Conservation (phyloP, 2,329 filamentous ascomycete genomes). For the Cytospora schulzeri region DNA sequence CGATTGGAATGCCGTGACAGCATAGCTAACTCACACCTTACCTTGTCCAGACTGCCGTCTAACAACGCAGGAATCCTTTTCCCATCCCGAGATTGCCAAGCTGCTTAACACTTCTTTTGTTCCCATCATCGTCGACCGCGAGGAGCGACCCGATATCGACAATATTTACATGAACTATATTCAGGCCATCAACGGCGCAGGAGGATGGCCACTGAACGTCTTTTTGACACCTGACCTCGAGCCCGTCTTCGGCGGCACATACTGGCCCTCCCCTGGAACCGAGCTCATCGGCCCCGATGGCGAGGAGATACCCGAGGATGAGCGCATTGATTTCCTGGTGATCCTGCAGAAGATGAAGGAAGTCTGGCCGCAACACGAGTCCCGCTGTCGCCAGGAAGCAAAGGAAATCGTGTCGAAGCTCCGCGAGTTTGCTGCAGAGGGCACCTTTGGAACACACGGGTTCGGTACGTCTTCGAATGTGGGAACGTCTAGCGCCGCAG, state of each 20-base stretch:
- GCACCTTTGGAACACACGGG: conserved; percentile 61
- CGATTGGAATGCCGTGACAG: background rate
- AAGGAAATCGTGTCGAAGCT: conserved; percentile 80
- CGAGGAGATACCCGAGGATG: conserved; percentile 48
- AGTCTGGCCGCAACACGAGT: conserved; percentile 81
- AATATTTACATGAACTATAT: conserved; percentile 98
- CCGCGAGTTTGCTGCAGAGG: conserved; percentile 85
- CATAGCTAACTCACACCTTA: background rate
- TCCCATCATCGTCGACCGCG: conserved; percentile 88
- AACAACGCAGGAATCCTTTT: conserved; percentile 91
- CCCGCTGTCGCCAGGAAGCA: conserved; percentile 80
- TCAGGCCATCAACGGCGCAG: conserved; percentile 85
- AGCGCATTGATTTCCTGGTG: conserved; percentile 76
- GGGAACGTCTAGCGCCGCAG: conserved; percentile 34
- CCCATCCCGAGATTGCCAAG: conserved; percentile 75
- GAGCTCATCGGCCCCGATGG: conserved; percentile 46
- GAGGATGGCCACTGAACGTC: conserved; percentile 95
- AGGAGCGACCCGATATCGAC: conserved; percentile 92
- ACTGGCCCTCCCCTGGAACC: conserved; percentile 83
- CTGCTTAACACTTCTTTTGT: conserved; percentile 87
- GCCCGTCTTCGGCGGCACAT: conserved; percentile 94
- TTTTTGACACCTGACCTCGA: conserved; percentile 92
- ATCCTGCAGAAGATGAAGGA: conserved; percentile 77
- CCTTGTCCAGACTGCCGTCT: conserved; percentile 73
- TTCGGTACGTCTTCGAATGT: conserved; percentile 36